phyloP scores from a whole-genome alignment of 805 yeast genomes.

The Yamadazyma laniorum region DNA sequence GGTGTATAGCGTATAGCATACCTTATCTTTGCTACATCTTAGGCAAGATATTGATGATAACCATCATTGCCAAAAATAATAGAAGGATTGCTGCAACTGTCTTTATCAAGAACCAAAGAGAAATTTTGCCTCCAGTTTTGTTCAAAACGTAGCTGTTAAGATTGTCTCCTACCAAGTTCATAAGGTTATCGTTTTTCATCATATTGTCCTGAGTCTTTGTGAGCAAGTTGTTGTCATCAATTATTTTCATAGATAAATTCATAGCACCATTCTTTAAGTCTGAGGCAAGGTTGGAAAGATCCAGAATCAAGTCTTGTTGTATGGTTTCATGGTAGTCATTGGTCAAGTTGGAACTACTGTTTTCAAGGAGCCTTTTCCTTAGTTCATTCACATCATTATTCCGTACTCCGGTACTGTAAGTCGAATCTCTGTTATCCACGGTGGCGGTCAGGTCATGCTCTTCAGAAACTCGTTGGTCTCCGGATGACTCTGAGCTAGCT shows the following conservation, averaged over 20 bases:
- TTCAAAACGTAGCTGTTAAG: constrained; percentile 36
- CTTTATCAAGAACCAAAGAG: constrained; percentile 38
- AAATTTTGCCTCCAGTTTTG: constrained; percentile 41
- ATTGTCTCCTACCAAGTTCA: constrained; percentile 33
- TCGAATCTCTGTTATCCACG: background rate
- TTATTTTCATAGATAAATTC: constrained; percentile 32
- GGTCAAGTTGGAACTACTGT: constrained; percentile 5
- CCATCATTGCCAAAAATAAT: constrained; percentile 29
- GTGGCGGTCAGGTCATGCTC: background rate
- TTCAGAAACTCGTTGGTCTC: background rate
- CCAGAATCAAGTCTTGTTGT: constrained; percentile 50
- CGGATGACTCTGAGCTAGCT: background rate
- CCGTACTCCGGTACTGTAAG: constrained; percentile 5
- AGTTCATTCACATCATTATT: constrained; percentile 9
- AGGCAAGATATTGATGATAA: constrained; percentile 37
- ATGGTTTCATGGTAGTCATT: constrained; percentile 41
- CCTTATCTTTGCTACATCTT: constrained; percentile 25
- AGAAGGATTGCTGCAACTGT: constrained; percentile 24
- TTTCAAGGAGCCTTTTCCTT: constrained; percentile 11
- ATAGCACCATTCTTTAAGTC: constrained; percentile 49
- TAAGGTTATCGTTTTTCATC: constrained; percentile 27
- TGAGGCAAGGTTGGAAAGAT: constrained; percentile 47
- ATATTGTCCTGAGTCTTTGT: constrained; percentile 35
- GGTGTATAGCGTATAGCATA: background rate
- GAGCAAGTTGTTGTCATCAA: constrained; percentile 34